phyloP scores from a whole-genome alignment of 768 basidiomycete species.

The Phylloporus sp. region DNA sequence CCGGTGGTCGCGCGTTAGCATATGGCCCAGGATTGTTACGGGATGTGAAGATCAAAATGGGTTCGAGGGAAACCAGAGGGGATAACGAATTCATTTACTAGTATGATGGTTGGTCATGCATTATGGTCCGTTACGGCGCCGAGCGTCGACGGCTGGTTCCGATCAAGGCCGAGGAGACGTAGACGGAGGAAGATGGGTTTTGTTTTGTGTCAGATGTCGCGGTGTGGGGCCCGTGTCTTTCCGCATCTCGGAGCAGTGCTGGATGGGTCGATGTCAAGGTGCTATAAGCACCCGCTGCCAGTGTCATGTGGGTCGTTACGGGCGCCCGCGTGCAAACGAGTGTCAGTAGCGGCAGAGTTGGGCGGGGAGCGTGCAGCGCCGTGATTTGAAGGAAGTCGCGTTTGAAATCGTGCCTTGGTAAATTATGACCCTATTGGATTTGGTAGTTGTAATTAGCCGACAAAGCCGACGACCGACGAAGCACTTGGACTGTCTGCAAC shows the following conservation, averaged over 20 bases:
- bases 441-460: too few relatives aligned
- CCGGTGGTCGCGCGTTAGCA: background rate
- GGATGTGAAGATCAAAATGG: background rate
- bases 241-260: slow-evolving; percentile 1
- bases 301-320: slow-evolving; percentile 14
- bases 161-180: slow-evolving; percentile 4
- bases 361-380: too few relatives aligned
- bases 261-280: slow-evolving; percentile 4
- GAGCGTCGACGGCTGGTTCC: slow-evolving; percentile 4
- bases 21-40: background rate
- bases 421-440: too few relatives aligned
- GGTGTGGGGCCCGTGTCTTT: slow-evolving; percentile 8
- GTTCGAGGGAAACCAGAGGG: background rate
- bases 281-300: slow-evolving; percentile 5
- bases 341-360: background rate
- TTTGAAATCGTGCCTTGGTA: too few relatives aligned
- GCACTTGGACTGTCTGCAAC: background rate
- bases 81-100: background rate
- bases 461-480: background rate
- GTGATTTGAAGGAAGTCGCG: too few relatives aligned
- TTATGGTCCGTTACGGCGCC: background rate
- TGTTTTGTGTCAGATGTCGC: background rate
- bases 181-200: background rate
- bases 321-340: slow-evolving; percentile 3
- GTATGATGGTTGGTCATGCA: background rate